Conservation (phyloP, 1,284 basidiomycete genomes). For the Chiua sp. region DNA sequence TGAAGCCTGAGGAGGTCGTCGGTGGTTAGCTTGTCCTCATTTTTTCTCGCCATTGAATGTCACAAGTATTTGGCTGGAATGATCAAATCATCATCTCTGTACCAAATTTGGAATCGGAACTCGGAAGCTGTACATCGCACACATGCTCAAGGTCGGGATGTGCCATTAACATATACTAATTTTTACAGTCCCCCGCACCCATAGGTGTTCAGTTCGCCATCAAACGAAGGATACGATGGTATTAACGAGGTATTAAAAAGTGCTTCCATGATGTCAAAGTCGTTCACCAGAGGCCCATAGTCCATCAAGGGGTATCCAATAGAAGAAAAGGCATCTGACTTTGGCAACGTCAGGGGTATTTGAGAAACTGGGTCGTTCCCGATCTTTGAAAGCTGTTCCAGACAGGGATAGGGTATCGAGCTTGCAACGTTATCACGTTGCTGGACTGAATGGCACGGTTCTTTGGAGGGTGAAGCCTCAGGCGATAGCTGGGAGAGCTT, state of each 20-base stretch:
- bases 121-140: not conserved
- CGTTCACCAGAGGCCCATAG: not conserved
- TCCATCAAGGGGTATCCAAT: not conserved
- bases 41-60: constrained; percentile 27
- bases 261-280: not conserved
- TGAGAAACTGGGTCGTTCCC: constrained; percentile 9
- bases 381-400: constrained; percentile 7
- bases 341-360: not conserved
- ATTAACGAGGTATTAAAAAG: constrained; percentile 5
- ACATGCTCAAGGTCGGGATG: no score
- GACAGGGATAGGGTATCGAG: not conserved
- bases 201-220: constrained; percentile 2
- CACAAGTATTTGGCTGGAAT: not conserved
- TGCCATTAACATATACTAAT: not conserved
- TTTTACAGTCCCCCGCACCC: not conserved
- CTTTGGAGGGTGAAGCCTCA: constrained; percentile 1
- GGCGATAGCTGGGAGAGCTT: constrained; percentile 10
- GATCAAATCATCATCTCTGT: no score
- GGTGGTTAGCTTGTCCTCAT: constrained; percentile 38
- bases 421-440: not conserved
- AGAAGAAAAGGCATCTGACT: not conserved
- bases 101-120: not conserved
- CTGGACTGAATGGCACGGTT: not conserved
- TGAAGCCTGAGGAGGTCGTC: constrained; percentile 40
- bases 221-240: constrained; percentile 1